Percentiles rank a stretch among this genome's conserved stretches.
These are phyloP conservation scores for Anthracocystis panici-leucophaei DNA, from an alignment of 1,284 basidiomycete species.

Conservation along the genomic window DNA sequence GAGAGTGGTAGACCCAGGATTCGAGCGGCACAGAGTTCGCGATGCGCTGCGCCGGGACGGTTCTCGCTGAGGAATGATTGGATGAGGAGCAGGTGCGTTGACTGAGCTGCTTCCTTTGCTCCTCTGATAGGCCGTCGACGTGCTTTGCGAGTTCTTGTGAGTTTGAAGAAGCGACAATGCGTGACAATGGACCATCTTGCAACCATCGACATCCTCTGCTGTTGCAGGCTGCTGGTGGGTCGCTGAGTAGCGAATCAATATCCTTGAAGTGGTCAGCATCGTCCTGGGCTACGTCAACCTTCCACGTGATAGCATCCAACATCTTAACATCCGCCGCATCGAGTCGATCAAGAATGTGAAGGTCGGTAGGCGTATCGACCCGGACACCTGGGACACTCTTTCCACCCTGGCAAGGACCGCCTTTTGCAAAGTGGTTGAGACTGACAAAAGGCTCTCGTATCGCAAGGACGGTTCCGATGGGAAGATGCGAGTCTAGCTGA, in stretches of 20 bases:
- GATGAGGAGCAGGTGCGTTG: slow-evolving; percentile 21
- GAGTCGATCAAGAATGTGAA: slow-evolving; percentile 52
- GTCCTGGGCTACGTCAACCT: slow-evolving; percentile 16
- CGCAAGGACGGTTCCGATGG: slow-evolving; percentile 59
- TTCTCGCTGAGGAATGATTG: slow-evolving; percentile 33
- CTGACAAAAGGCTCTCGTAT: slow-evolving; percentile 66
- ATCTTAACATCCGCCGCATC: slow-evolving; percentile 18
- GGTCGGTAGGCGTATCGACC: slow-evolving; percentile 66
- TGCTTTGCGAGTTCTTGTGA: not conserved
- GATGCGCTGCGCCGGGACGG: slow-evolving; percentile 47
- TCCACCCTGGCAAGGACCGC: slow-evolving; percentile 57
- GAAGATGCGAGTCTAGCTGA: slow-evolving; percentile 51
- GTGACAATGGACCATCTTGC: slow-evolving; percentile 55
- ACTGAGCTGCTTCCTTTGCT: slow-evolving; percentile 3
- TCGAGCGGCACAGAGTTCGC: slow-evolving; percentile 49
- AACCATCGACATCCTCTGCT: slow-evolving; percentile 49
- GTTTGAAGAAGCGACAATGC: slow-evolving; percentile 14
- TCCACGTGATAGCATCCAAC: slow-evolving; percentile 33
- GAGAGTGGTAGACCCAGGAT: slow-evolving; percentile 20
- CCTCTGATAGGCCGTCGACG: not conserved
- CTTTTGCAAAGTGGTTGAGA: slow-evolving; percentile 57
- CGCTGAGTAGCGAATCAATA: slow-evolving; percentile 4
- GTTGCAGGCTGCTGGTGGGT: slow-evolving; percentile 31
- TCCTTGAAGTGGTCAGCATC: slow-evolving; percentile 14
- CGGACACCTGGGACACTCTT: slow-evolving; percentile 60